A percentile compares a stretch with the other conserved stretches of the same genome.
Conservation (phyloP, 352 stramenopile genomes). For the Elongisporangium anandrum region DNA sequence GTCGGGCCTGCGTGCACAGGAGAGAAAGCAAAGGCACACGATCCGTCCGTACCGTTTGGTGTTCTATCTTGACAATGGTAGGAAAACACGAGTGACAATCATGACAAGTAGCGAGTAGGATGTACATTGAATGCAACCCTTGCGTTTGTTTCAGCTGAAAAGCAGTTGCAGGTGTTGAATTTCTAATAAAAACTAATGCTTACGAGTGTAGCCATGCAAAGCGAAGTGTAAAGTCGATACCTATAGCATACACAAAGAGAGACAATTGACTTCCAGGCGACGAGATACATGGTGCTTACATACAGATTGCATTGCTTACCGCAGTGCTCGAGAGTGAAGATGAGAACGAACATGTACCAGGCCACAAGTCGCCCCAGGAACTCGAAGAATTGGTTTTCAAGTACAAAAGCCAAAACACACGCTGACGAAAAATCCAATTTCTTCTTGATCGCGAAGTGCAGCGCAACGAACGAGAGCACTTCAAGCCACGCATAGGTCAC, state of each 20-base stretch:
- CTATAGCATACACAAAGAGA: not conserved
- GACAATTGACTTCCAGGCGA: too few species aligned
- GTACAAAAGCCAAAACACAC: slow-evolving; percentile 34
- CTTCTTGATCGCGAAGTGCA: slow-evolving; percentile 10
- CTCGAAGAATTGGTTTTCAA: slow-evolving; percentile 22
- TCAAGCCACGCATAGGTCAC: slow-evolving; percentile 20
- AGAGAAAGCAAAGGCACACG: not conserved
- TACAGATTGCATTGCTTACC: slow-evolving; percentile 7
- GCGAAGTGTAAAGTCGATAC: not conserved
- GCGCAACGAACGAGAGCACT: slow-evolving; percentile 12
- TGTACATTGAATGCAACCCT: slow-evolving; percentile 5
- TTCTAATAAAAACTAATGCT: too few species aligned
- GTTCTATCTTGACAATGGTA: not conserved
- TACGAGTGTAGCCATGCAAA: not conserved
- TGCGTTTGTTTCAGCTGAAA: not conserved
- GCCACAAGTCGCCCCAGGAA: slow-evolving; percentile 19
- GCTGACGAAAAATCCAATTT: slow-evolving; percentile 16
- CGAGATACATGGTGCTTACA: too few species aligned
- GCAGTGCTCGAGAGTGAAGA: slow-evolving; percentile 20
- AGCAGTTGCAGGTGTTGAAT: too few species aligned
- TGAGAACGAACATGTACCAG: slow-evolving; percentile 23
- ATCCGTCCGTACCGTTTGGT: not conserved
- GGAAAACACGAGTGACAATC: not conserved
- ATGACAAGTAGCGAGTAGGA: slow-evolving; percentile 1
- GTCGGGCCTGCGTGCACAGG: not conserved